Evolutionary conservation across 495 filamentous ascomycete species (phyloP).

Genomic region (Penicillium paradoxum): DNA sequence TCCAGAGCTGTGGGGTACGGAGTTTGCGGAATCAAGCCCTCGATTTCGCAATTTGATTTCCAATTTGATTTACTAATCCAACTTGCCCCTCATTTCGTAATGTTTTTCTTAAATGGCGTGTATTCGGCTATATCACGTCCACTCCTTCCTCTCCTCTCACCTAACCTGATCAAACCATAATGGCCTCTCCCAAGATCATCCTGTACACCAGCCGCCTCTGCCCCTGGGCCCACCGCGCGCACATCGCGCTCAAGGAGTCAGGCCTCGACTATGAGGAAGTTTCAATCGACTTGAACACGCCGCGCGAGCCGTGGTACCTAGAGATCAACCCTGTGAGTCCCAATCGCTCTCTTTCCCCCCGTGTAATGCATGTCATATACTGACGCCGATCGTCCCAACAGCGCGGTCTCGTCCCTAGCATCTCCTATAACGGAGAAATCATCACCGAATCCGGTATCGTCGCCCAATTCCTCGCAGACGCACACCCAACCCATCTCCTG

Average conservation of each 20-base stretch:
- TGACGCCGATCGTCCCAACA: conserved; percentile 16
- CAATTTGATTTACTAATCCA: background rate
- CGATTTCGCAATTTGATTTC: conserved; percentile 16
- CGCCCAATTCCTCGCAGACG: conserved; percentile 66
- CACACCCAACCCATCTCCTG: conserved; percentile 46
- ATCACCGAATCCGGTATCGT: conserved; percentile 72
- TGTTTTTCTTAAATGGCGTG: conserved; percentile 14
- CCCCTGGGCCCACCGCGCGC: conserved; percentile 78
- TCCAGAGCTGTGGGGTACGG: conserved; percentile 13
- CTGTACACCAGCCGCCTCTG: conserved; percentile 75
- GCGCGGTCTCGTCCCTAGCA: conserved; percentile 70
- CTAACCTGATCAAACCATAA: conserved; percentile 9
- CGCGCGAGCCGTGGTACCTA: conserved; percentile 79
- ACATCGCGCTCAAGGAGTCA: conserved; percentile 71
- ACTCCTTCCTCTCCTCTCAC: background rate
- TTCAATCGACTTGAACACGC: conserved; percentile 66
- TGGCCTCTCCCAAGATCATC: conserved; percentile 44
- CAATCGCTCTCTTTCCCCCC: background rate
- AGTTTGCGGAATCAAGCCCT: conserved; percentile 7
- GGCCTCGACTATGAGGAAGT: conserved; percentile 72
- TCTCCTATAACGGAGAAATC: conserved; percentile 67
- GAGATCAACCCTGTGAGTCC: conserved; percentile 67
- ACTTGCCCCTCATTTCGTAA: conserved; percentile 7
- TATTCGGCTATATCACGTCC: background rate
- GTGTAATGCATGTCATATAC: background rate